A percentile compares a stretch with the other conserved stretches of the same genome.
These are phyloP conservation scores for Aspergillus costaricaensis DNA, from an alignment of 2,329 filamentous ascomycete species.

Conservation along the genomic window DNA sequence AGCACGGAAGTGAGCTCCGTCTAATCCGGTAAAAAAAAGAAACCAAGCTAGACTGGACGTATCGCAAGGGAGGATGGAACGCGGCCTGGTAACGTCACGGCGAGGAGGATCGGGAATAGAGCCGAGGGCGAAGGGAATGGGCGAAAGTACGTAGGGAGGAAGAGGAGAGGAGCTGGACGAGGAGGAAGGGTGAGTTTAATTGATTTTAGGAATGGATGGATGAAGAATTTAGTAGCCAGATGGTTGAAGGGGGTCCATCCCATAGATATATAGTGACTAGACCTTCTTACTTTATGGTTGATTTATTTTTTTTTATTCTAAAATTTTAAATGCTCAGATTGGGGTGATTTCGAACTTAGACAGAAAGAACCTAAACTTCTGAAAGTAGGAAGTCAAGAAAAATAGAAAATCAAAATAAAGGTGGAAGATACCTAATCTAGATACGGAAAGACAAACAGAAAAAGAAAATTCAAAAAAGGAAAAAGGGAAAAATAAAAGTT, in stretches of 20 bases:
- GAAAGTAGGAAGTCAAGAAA: conserved; percentile 1
- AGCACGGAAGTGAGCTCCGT: conserved; percentile 28
- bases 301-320: conserved; percentile 9
- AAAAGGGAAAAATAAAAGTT: conserved; percentile 8
- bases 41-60: conserved; percentile 19
- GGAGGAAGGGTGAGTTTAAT: conserved; percentile 21
- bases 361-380: conserved; percentile 11
- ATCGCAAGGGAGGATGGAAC: conserved; percentile 27
- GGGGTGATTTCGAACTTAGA: conserved; percentile 7
- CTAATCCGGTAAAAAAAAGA: conserved; percentile 20
- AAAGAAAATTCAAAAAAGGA: conserved; percentile 7
- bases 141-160: conserved; percentile 17
- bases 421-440: conserved; percentile 1
- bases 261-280: conserved; percentile 35
- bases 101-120: conserved; percentile 16
- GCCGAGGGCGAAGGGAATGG: conserved; percentile 19
- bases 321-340: conserved; percentile 13
- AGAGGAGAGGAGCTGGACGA: conserved; percentile 14
- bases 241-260: conserved; percentile 31
- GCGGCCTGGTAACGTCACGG: conserved; percentile 23
- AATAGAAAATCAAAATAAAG: conserved; percentile 1
- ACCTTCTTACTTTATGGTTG: background rate
- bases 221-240: conserved; percentile 30
- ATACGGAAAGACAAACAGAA: conserved; percentile 3
- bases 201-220: conserved; percentile 22